Conservation (phyloP, 2,329 filamentous ascomycete species). For the Arthrobotrys megalospora region DNA sequence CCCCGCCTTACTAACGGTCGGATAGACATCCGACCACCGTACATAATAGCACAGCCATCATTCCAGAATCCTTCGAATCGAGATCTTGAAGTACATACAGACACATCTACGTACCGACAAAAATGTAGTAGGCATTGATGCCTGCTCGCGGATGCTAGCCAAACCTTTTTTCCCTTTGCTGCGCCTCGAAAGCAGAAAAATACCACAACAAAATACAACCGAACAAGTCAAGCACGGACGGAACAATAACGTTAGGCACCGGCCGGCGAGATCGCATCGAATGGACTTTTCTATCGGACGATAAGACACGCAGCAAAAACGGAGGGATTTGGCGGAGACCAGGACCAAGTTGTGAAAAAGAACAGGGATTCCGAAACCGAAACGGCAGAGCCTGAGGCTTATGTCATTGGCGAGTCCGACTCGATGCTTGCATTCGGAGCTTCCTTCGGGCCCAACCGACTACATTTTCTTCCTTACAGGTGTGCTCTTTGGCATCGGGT, state of each 20-base stretch:
- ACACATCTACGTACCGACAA: neutral
- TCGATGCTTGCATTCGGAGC: too few relatives aligned
- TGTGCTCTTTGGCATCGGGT: too few relatives aligned
- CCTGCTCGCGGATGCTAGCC: neutral
- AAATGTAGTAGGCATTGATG: neutral
- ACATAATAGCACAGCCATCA: neutral
- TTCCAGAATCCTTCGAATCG: conserved; percentile 7
- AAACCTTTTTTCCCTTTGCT: neutral
- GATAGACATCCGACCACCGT: too few relatives aligned
- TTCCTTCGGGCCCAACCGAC: too few relatives aligned
- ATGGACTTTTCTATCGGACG: conserved; percentile 1
- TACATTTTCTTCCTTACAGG: too few relatives aligned
- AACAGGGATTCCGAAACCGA: neutral
- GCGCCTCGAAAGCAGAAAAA: conserved; percentile 1
- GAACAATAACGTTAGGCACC: conserved; percentile 9
- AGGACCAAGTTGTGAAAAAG: neutral
- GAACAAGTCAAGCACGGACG: neutral
- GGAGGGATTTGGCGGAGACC: neutral
- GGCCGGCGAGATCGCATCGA: too few relatives aligned
- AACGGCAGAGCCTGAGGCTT: neutral
- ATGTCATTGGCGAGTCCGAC: too few relatives aligned
- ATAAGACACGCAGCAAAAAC: neutral
- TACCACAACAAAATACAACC: neutral
- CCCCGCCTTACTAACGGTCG: too few relatives aligned
- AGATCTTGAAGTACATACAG: neutral